A percentile compares a stretch with the other conserved stretches of the same genome.
These are phyloP conservation scores for Melanomma pulvis-pyrius DNA, from an alignment of 495 filamentous ascomycete genomes.

Conservation along the genomic window DNA sequence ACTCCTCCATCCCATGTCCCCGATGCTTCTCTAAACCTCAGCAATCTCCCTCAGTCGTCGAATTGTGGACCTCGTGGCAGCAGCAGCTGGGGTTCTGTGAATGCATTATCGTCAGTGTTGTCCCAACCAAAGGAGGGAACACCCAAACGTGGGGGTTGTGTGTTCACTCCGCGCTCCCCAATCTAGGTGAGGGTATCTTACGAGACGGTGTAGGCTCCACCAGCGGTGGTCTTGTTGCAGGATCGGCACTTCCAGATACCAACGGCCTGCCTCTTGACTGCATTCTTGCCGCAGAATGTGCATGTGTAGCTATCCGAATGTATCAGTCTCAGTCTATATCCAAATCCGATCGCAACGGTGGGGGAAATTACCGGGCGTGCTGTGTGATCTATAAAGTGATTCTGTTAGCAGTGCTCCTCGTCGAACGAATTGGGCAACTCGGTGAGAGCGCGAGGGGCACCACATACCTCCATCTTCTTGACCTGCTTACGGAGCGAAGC, in stretches of 20 bases:
- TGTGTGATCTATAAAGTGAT: conserved; percentile 27
- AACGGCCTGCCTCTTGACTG: conserved; percentile 86
- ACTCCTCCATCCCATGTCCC: conserved; percentile 31
- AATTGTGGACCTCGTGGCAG: conserved; percentile 95
- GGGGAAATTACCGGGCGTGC: conserved; percentile 32
- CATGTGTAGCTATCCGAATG: conserved; percentile 29
- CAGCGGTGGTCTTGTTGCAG: conserved; percentile 78
- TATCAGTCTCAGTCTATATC: conserved; percentile 14
- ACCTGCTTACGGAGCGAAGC: conserved; percentile 99
- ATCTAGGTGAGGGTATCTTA: conserved; percentile 57
- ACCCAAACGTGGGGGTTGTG: background rate
- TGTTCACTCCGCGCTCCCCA: background rate
- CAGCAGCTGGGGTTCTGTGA: conserved; percentile 87
- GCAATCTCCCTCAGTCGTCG: conserved; percentile 96
- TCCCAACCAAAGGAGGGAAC: background rate
- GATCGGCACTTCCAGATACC: conserved; percentile 95
- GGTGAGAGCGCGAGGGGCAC: background rate
- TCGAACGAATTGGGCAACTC: background rate
- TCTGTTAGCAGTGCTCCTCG: conserved; percentile 12
- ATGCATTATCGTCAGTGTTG: conserved; percentile 7
- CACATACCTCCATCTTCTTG: conserved; percentile 90
- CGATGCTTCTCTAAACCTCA: conserved; percentile 69
- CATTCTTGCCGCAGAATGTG: conserved; percentile 58
- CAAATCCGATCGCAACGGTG: background rate
- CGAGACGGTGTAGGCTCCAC: conserved; percentile 96